phyloP scores from a whole-genome alignment of 352 stramenopile genomes.

The Phytophthora lateralis region DNA sequence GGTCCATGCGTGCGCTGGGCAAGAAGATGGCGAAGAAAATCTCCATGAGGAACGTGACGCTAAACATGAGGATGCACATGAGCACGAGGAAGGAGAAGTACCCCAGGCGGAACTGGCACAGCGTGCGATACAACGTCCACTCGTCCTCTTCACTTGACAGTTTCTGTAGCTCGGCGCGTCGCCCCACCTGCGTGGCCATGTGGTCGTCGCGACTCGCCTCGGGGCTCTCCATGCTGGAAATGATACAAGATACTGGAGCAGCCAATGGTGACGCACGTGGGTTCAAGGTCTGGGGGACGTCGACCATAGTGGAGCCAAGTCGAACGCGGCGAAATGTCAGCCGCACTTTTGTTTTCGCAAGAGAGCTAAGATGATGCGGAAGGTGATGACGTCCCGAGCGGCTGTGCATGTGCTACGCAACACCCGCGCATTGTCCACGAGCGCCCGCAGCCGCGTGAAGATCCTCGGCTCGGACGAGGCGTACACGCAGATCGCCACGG shows the following conservation, averaged over 20 bases:
- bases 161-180: conserved; percentile 75
- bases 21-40: conserved; percentile 92
- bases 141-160: conserved; percentile 59
- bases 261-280: conserved; percentile 16
- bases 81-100: conserved; percentile 90
- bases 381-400: conserved; percentile 33
- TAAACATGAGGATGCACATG: conserved; percentile 92
- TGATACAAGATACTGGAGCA: conserved; percentile 13
- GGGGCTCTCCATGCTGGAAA: conserved; percentile 16
- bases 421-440: conserved; percentile 41
- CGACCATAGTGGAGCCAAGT: conserved; percentile 6
- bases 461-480: conserved; percentile 76
- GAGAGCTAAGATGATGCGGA: conserved; percentile 46
- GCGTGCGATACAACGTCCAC: conserved; percentile 78
- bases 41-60: conserved; percentile 89
- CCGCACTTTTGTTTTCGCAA: conserved; percentile 5
- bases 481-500: conserved; percentile 72
- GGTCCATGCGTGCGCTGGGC: conserved; percentile 70
- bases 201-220: conserved; percentile 44
- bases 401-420: conserved; percentile 27
- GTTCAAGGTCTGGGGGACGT: conserved; percentile 8
- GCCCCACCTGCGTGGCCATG: conserved; percentile 63
- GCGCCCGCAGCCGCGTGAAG: conserved; percentile 66
- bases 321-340: conserved; percentile 9
- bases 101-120: conserved; percentile 87